These are phyloP conservation scores for Ustilago tritici DNA, from an alignment of 1,284 basidiomycete species.

Conservation along the genomic window DNA sequence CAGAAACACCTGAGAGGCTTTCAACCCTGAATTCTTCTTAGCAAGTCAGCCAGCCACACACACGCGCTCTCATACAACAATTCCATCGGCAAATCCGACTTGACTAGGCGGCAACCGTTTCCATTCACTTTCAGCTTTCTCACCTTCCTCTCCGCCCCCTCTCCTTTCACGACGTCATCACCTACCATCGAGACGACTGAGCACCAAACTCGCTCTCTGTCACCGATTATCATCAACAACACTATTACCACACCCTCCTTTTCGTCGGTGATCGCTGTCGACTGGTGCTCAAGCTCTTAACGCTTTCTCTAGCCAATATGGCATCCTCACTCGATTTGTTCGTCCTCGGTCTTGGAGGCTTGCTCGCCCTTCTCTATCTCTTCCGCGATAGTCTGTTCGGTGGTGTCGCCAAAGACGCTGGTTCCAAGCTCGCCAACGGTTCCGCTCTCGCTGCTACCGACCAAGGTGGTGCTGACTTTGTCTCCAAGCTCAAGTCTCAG, in stretches of 20 bases:
- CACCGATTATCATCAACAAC: background rate
- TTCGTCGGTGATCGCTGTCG: background rate
- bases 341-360: constrained; percentile 52
- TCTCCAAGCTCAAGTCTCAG: constrained; percentile 60
- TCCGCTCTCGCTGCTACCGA: constrained; percentile 23
- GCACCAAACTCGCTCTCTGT: background rate
- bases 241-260: background rate
- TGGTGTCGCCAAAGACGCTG: constrained; percentile 39
- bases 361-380: constrained; percentile 61
- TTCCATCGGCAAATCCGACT: constrained; percentile 6
- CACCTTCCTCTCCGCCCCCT: background rate
- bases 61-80: background rate
- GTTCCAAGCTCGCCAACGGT: constrained; percentile 56
- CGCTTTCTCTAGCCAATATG: constrained; percentile 28
- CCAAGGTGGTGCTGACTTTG: constrained; percentile 48
- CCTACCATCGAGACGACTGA: background rate
- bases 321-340: constrained; percentile 52
- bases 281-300: background rate
- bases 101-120: constrained; percentile 1
- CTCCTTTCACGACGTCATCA: background rate
- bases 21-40: background rate
- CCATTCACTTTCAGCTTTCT: background rate
- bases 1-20: background rate
- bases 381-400: constrained; percentile 56
- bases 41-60: background rate